Evolutionary conservation across 2,329 filamentous ascomycete genomes (phyloP), one percentile per base, ranked within the genome.

Genomic region (Lecanoromycetidae sp.): DNA sequence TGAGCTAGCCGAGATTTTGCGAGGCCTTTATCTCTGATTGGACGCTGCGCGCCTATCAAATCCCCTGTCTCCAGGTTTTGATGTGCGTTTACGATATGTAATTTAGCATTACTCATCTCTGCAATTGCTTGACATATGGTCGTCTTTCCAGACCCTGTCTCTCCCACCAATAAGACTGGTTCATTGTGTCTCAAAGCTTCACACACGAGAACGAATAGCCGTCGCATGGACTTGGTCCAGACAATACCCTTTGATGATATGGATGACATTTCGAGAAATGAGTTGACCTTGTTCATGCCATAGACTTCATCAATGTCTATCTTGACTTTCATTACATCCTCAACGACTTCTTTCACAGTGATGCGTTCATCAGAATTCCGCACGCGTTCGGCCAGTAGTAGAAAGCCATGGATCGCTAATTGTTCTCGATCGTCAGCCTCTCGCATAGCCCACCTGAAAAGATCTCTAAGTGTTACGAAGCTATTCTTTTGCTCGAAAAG

Each of bases 51-150:
- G 54, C 91, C 91, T 55, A 99, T 96, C 9, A 99, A 72, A 63
- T 99, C 91, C 13, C 91, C 90, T 0, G 93, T 96, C 63, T 99
- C 93, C 0, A 91, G 88, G 55, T 98, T 99, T 56, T 96, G 90
- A 64, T 99, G 93, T 2, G 93, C 91, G 60, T 98, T 99, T 58
- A 98, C 82, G 56, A 90, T 91, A 55, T 88, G 80, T 32, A 99
- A 69, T 53, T 84, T 71, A 57, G 82, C 87, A 13, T 72, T 70
- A 52, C 86, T 74, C 3, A 85, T 82, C 58, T 94, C 83, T 3
- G 91, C 87, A 44, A 96, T 74, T 60, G 94, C 75, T 62, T 99
- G 91, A 56, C 87, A 93, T 5, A 98, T 84, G 2, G 90, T 95
- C 0, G 91, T 99, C 68, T 99, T 99, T 51, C 93, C 91, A 59